phyloP scores from a whole-genome alignment of 352 stramenopile genomes.

The Pythium sp. region DNA sequence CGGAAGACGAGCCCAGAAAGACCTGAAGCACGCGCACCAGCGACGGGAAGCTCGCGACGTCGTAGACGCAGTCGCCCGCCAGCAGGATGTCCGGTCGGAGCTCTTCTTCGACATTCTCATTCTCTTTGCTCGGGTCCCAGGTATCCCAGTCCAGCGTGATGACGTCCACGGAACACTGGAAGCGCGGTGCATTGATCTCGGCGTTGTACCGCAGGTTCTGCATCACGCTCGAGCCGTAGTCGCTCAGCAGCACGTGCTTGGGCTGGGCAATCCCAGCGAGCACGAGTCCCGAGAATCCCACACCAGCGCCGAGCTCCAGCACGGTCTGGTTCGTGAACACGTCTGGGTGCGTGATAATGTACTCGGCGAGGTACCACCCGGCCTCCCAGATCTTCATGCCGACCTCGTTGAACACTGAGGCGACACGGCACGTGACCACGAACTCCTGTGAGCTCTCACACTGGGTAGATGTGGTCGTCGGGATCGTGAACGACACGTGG shows the following conservation, averaged over 20 bases:
- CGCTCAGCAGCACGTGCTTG: conserved; percentile 53
- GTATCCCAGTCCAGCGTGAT: conserved; percentile 70
- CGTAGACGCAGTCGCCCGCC: conserved; percentile 77
- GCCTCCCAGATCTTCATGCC: conserved; percentile 84
- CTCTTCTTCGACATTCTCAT: conserved; percentile 15
- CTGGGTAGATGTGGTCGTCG: conserved; percentile 2
- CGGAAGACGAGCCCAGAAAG: conserved; percentile 33
- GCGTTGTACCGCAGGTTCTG: conserved; percentile 82
- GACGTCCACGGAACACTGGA: conserved; percentile 50
- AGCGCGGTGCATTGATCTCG: conserved; percentile 58
- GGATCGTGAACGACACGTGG: conserved; percentile 65
- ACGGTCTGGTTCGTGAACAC: conserved; percentile 52
- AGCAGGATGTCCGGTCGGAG: conserved; percentile 51
- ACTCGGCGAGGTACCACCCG: conserved; percentile 75
- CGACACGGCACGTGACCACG: conserved; percentile 72
- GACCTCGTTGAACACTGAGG: conserved; percentile 79
- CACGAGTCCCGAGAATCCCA: conserved; percentile 67
- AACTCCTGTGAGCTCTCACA: conserved; percentile 3
- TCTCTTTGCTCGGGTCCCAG: conserved; percentile 40
- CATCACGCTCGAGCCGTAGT: conserved; percentile 82
- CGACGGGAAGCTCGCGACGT: conserved; percentile 54
- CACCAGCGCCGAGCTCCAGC: conserved; percentile 70
- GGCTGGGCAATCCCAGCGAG: conserved; percentile 40
- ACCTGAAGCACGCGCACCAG: conserved; percentile 54
- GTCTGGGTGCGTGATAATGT: conserved; percentile 45